Evolutionary conservation across 352 stramenopile species (phyloP).

Genomic region (Hyaloperonospora brassicae): DNA sequence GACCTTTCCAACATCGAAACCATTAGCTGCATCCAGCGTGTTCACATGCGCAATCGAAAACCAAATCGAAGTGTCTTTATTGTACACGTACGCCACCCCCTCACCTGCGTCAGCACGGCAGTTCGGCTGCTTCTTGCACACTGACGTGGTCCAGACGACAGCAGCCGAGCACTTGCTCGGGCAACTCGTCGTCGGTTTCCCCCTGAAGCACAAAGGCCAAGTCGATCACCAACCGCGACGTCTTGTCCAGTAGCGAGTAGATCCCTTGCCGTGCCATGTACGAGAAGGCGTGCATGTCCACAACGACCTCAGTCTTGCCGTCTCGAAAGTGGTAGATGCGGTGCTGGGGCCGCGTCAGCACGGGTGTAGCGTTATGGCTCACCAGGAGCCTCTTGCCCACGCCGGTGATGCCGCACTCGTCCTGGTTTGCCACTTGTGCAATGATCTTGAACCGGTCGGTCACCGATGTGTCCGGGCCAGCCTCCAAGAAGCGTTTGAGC

Average conservation of each 20-base stretch:
- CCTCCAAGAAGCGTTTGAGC: constrained; percentile 65
- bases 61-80: constrained; percentile 4
- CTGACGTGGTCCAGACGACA: constrained; percentile 72
- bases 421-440: constrained; percentile 75
- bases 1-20: constrained; percentile 40
- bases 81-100: constrained; percentile 5
- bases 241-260: constrained; percentile 73
- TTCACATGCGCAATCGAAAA: neutral
- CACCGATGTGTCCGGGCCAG: constrained; percentile 50
- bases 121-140: constrained; percentile 46
- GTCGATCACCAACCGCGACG: constrained; percentile 75
- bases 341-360: constrained; percentile 79
- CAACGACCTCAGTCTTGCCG: constrained; percentile 63
- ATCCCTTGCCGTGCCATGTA: constrained; percentile 78
- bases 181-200: constrained; percentile 80
- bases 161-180: constrained; percentile 79
- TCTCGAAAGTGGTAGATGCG: constrained; percentile 72
- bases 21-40: too few species aligned
- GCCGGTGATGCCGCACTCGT: constrained; percentile 71
- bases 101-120: constrained; percentile 27
- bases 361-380: constrained; percentile 74
- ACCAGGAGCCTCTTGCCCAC: constrained; percentile 70
- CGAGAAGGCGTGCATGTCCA: constrained; percentile 78
- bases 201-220: constrained; percentile 82
- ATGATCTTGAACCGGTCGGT: constrained; percentile 85